A percentile compares a stretch with the other conserved stretches of the same genome.
These are phyloP conservation scores for Circinella minor DNA, from an alignment of 371 early-diverging fungal species.

Conservation along the genomic window DNA sequence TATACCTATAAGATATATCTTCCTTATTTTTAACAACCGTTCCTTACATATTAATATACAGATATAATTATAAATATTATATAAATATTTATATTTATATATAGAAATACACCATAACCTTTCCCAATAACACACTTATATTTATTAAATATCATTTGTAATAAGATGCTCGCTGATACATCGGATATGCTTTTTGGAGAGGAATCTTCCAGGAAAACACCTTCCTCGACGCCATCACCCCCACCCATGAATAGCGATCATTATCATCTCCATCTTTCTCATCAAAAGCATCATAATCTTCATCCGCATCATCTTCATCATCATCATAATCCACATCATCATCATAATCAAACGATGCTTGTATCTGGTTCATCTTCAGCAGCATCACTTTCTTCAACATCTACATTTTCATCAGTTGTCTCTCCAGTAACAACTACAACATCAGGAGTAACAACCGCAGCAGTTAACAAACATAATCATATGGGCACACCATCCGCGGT, in stretches of 20 bases:
- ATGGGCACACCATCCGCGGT: slow-evolving; percentile 2
- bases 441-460: neutral
- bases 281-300: neutral
- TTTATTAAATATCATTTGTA: no score
- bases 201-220: slow-evolving; percentile 1
- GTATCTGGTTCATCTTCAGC: slow-evolving; percentile 4
- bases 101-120: no score
- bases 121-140: no score
- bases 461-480: neutral
- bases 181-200: slow-evolving; percentile 12
- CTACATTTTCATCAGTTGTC: neutral
- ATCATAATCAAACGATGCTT: neutral
- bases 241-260: neutral
- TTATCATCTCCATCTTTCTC: neutral
- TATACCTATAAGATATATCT: no score
- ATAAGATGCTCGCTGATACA: slow-evolving; percentile 8
- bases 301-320: neutral
- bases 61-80: no score
- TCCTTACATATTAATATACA: no score
- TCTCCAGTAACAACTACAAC: neutral
- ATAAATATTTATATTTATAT: no score
- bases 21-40: no score
- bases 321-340: neutral
- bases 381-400: slow-evolving; percentile 1
- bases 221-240: slow-evolving; percentile 1